Evolutionary conservation across 495 filamentous ascomycete genomes (phyloP).

Genomic region (Podospora pseudocomata): DNA sequence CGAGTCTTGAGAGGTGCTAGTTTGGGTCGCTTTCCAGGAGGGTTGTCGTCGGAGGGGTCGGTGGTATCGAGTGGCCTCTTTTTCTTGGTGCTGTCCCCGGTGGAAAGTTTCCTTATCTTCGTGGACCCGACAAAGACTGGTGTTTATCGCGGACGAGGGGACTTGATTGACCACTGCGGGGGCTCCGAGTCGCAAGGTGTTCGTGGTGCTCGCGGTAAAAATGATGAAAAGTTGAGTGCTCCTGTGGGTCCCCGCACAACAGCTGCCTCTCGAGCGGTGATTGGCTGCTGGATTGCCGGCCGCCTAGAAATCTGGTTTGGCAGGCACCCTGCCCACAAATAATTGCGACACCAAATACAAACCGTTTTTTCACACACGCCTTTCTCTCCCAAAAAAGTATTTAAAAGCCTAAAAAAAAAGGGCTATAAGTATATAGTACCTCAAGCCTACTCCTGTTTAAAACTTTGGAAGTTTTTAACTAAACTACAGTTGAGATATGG

Average conservation of each 20-base stretch:
- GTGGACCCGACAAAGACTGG: not conserved
- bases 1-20: not conserved
- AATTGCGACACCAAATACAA: too few species aligned
- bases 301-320: too few species aligned
- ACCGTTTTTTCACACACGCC: too few species aligned
- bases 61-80: not conserved
- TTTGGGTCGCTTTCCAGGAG: not conserved
- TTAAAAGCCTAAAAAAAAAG: too few species aligned
- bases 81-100: not conserved
- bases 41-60: not conserved
- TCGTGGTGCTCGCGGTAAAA: slow-evolving; percentile 6
- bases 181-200: not conserved
- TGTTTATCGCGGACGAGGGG: not conserved
- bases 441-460: too few species aligned
- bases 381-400: too few species aligned
- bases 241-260: slow-evolving; percentile 2
- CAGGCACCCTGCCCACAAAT: too few species aligned
- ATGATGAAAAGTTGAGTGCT: slow-evolving; percentile 13
- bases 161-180: not conserved
- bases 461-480: too few species aligned
- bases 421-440: too few species aligned
- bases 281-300: not conserved
- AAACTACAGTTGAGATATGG: too few species aligned
- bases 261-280: slow-evolving; percentile 2
- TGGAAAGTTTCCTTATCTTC: not conserved